Percentiles rank a stretch among this genome's conserved stretches.
phyloP scores from a whole-genome alignment of 2,329 filamentous ascomycete species.

The Fusarium redolens region DNA sequence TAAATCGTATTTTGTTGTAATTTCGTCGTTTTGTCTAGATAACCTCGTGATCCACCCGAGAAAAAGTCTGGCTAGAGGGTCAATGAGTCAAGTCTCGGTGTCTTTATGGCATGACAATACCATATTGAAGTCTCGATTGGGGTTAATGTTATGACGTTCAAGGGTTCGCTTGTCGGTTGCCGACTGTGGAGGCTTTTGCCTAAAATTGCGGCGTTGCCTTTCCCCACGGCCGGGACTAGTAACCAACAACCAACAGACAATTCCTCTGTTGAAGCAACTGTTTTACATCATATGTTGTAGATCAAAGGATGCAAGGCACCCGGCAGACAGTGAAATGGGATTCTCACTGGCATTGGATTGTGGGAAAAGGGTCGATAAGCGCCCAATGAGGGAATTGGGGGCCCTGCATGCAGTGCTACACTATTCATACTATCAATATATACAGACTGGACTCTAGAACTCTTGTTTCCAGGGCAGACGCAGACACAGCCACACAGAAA shows the following conservation, averaged over 20 bases:
- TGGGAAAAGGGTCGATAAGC: conserved; percentile 14
- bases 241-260: conserved; percentile 16
- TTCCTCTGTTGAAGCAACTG: background rate
- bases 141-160: conserved; percentile 11
- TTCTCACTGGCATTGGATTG: background rate
- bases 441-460: conserved; percentile 1
- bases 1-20: conserved; percentile 7
- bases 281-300: conserved; percentile 10
- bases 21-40: background rate
- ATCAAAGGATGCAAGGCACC: conserved; percentile 36
- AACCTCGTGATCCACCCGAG: background rate
- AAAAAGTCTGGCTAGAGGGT: conserved; percentile 16
- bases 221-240: conserved; percentile 17
- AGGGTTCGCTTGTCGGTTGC: conserved; percentile 15
- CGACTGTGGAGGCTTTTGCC: conserved; percentile 41
- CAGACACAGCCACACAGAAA: conserved; percentile 26
- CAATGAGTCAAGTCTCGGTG: conserved; percentile 21
- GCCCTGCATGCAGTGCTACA: conserved; percentile 28
- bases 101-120: conserved; percentile 7
- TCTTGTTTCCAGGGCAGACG: background rate
- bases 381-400: conserved; percentile 15
- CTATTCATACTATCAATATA: conserved; percentile 28
- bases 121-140: background rate
- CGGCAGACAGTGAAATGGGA: background rate
- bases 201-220: conserved; percentile 30